phyloP scores from a whole-genome alignment of 2,329 filamentous ascomycete genomes.

The Shiraia sp. region DNA sequence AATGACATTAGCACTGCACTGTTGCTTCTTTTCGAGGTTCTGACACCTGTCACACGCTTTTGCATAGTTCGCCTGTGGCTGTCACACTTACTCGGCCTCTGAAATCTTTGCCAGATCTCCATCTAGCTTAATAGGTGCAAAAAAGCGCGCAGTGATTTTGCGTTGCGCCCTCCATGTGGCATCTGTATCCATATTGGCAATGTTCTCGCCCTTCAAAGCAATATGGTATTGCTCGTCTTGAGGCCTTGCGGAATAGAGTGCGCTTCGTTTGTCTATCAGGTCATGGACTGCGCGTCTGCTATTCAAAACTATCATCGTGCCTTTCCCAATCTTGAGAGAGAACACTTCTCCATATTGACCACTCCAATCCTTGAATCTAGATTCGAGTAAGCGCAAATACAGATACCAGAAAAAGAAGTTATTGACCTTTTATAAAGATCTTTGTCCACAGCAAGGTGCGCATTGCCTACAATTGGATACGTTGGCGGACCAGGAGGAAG shows the following conservation, averaged over 20 bases:
- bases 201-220: constrained; percentile 19
- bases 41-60: too few relatives aligned
- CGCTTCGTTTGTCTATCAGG: constrained; percentile 20
- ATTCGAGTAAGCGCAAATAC: constrained; percentile 7
- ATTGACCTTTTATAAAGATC: constrained; percentile 19
- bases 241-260: constrained; percentile 18
- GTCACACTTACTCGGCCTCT: constrained; percentile 28
- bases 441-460: constrained; percentile 21
- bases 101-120: constrained; percentile 19
- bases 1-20: constrained; percentile 9
- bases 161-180: constrained; percentile 23
- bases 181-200: constrained; percentile 21
- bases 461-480: constrained; percentile 30
- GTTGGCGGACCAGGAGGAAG: constrained; percentile 34
- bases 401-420: not conserved
- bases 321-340: constrained; percentile 23
- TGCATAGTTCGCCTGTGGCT: not conserved
- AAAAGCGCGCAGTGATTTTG: constrained; percentile 23
- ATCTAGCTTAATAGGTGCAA: constrained; percentile 25
- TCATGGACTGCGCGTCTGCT: constrained; percentile 20
- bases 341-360: constrained; percentile 22
- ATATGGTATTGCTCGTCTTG: constrained; percentile 15
- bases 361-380: constrained; percentile 24
- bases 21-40: too few relatives aligned
- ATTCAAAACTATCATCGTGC: constrained; percentile 24